Base-by-base conservation (phyloP, 176 grass and related monocot species). In the Hordeum marinum region DNA sequence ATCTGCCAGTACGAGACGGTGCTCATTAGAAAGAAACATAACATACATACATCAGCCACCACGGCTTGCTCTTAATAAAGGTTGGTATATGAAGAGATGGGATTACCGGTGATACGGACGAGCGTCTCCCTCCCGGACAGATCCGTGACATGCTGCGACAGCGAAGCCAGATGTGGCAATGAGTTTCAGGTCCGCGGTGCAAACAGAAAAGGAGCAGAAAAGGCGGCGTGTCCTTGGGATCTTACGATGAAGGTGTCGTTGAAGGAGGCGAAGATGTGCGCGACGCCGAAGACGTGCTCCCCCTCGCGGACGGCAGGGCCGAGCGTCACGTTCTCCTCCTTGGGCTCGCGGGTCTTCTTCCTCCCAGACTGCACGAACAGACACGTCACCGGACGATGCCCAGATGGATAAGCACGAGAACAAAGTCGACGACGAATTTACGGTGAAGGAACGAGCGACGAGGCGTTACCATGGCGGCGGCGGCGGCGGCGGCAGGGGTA, bases 91-190 rank as follows among this genome's bases (percentile, higher is more conserved):
- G 9, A 57, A 57, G 2, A 58, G 26, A 40, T 1, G 14, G 15
- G 39, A 60, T 83, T 80, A 97, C 94, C 94, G 32, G 94, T 97
- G 84, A 97, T 94, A 70, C 94, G 94, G 57, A 97, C 94, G 36
- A 97, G 90, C 8, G 92, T 94, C 93, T 97, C 94, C 35, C 92
- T 92, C 63, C 94, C 92, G 45, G 94, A 97, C 42, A 97, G 76
- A 92, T 97, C 94, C 36, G 94, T 97, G 43, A 97, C 92, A 80
- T 97, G 94, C 94, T 97, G 92, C 40, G 90, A 68, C 15, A 83
- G 81, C 7, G 24, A 77, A 86, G 21, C 60, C 74, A 63, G 71
- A 6, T 7, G 9, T 1, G 17, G 25, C 18, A 67, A 34, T 14
- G 17, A 3, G 36, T 4, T 27, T 68, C 4, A 87, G 25, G 64